These are phyloP conservation scores for Akanthomyces lecanii DNA, from an alignment of 2,329 filamentous ascomycete species.

Conservation along the genomic window DNA sequence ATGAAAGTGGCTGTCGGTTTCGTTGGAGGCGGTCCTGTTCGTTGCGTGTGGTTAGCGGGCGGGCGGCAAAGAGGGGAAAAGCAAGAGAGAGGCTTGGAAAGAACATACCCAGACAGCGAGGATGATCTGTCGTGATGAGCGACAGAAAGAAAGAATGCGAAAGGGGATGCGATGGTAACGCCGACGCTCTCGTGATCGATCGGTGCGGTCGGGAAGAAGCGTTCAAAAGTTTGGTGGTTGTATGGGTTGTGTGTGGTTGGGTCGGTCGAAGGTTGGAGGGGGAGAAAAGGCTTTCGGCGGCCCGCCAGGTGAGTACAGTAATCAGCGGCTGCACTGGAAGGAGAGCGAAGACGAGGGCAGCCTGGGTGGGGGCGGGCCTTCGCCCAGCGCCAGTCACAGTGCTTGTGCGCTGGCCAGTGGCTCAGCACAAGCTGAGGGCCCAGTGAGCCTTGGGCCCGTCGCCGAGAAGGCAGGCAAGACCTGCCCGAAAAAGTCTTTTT, in stretches of 20 bases:
- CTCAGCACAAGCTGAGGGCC: not conserved
- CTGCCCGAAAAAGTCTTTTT: not conserved
- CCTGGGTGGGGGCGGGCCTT: slow-evolving; percentile 2
- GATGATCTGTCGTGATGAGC: not conserved
- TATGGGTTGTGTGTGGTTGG: slow-evolving; percentile 11
- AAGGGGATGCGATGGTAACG: not conserved
- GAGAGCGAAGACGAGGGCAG: slow-evolving; percentile 7
- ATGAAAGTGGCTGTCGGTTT: slow-evolving; percentile 10
- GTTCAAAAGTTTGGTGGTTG: slow-evolving; percentile 7
- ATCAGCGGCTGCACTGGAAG: slow-evolving; percentile 11
- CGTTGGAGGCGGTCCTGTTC: slow-evolving; percentile 9
- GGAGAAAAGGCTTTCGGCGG: not conserved
- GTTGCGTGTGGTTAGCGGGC: slow-evolving; percentile 11
- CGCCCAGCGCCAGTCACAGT: slow-evolving; percentile 1
- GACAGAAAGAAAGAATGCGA: not conserved
- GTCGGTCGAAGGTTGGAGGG: slow-evolving; percentile 6
- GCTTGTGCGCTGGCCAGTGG: not conserved
- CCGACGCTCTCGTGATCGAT: slow-evolving; percentile 11
- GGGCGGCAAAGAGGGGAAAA: not conserved
- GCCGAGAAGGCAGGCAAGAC: not conserved
- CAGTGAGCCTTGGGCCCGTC: not conserved
- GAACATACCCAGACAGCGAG: slow-evolving; percentile 7
- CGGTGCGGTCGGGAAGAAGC: not conserved
- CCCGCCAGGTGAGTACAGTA: not conserved
- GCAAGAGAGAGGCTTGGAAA: not conserved